Percentiles rank a stretch among this genome's conserved stretches.
These are phyloP conservation scores for Zymoseptoria ardabiliae DNA, from an alignment of 2,329 filamentous ascomycete genomes.

Conservation along the genomic window DNA sequence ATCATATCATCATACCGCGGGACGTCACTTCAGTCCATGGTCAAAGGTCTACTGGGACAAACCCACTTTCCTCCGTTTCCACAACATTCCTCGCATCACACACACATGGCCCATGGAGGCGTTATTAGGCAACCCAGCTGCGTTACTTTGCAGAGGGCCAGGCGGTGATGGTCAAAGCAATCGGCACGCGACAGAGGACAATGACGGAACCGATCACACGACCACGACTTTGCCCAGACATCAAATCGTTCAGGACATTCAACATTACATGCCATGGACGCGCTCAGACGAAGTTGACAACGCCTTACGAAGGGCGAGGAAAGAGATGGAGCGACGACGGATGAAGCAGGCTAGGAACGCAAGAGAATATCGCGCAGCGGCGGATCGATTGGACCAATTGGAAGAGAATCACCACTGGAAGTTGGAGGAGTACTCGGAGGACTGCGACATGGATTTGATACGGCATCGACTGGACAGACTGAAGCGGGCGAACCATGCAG, in stretches of 20 bases:
- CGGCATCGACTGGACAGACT: constrained; percentile 12
- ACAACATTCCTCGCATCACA: background rate
- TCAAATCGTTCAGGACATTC: background rate
- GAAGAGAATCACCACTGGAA: constrained; percentile 18
- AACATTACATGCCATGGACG: background rate
- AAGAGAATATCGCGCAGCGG: constrained; percentile 9
- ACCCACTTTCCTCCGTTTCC: background rate
- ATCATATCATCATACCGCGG: background rate
- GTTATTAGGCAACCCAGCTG: background rate
- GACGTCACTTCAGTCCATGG: background rate
- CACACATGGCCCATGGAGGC: background rate
- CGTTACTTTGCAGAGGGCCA: background rate
- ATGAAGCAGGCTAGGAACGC: constrained; percentile 9
- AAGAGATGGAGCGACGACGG: constrained; percentile 6
- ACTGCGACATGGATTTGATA: constrained; percentile 14
- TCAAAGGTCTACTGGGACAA: background rate
- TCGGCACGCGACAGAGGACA: background rate
- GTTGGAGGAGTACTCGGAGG: constrained; percentile 14
- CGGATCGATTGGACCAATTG: constrained; percentile 14
- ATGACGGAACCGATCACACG: background rate
- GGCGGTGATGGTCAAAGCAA: background rate
- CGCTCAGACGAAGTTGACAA: background rate
- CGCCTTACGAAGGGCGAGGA: background rate
- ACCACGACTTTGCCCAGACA: background rate
- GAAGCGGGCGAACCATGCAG: constrained; percentile 13